Conservation (phyloP, 2,329 filamentous ascomycete species). For the Orbilia javanica region DNA sequence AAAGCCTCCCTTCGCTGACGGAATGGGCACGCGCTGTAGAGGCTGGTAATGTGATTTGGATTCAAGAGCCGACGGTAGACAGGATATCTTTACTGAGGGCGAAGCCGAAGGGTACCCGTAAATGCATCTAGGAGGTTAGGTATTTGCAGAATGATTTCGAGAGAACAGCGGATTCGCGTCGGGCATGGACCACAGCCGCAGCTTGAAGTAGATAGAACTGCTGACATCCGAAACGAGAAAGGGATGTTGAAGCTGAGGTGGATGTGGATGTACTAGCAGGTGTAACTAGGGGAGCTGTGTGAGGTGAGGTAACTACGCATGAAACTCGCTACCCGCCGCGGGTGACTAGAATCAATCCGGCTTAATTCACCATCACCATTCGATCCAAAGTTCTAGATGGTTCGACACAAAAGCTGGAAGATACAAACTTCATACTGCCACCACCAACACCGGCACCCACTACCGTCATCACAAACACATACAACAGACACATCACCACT, state of each 20-base stretch:
- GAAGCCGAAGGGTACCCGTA: neutral
- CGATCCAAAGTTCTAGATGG: conserved; percentile 10
- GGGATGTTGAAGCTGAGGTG: no score
- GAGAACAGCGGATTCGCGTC: neutral
- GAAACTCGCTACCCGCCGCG: no score
- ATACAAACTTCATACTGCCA: no score
- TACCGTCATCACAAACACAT: neutral
- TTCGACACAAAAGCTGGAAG: no score
- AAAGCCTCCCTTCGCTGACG: neutral
- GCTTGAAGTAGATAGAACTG: no score
- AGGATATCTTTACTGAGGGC: neutral
- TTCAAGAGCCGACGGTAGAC: neutral
- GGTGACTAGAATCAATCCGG: neutral
- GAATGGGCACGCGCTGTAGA: neutral
- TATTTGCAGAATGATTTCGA: neutral
- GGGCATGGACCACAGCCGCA: no score
- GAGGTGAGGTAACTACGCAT: no score
- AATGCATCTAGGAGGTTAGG: neutral
- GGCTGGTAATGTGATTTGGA: neutral
- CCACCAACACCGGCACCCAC: neutral
- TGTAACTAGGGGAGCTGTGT: no score
- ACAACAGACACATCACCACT: neutral
- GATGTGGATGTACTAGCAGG: no score
- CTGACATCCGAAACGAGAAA: no score
- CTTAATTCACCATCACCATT: neutral